Percentiles rank a stretch among this genome's conserved stretches.
These are phyloP conservation scores for Oidiodendron maius DNA, from an alignment of 495 filamentous ascomycete species.

Conservation along the genomic window DNA sequence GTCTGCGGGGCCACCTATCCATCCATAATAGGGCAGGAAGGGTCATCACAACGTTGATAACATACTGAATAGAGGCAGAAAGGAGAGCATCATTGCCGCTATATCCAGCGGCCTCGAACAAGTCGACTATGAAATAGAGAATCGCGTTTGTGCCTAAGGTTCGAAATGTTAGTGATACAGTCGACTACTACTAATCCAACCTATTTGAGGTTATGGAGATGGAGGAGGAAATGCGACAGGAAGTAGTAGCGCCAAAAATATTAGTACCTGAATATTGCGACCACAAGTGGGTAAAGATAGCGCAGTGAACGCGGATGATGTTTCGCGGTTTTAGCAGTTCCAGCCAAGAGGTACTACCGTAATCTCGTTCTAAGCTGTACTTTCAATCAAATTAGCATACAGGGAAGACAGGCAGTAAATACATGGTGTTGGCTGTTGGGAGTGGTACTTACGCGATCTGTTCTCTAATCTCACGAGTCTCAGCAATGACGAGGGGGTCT, in stretches of 20 bases:
- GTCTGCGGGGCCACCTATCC: conserved; percentile 46
- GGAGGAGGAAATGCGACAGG: too few relatives aligned
- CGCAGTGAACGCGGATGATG: conserved; percentile 60
- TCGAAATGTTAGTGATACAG: too few relatives aligned
- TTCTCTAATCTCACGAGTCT: conserved; percentile 63
- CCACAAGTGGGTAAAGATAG: conserved; percentile 74
- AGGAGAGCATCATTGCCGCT: conserved; percentile 54
- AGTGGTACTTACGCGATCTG: too few relatives aligned
- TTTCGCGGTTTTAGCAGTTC: conserved; percentile 57
- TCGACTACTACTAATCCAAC: too few relatives aligned
- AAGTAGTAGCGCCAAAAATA: too few relatives aligned
- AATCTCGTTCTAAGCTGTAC: conserved; percentile 53
- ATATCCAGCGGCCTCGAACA: too few relatives aligned
- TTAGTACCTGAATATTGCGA: conserved; percentile 72
- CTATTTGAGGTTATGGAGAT: too few relatives aligned
- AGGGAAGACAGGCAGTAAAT: too few relatives aligned
- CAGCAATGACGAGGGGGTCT: conserved; percentile 55
- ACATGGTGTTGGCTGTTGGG: too few relatives aligned
- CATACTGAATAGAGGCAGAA: conserved; percentile 70
- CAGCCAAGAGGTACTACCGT: conserved; percentile 47
- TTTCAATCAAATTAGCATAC: too few relatives aligned
- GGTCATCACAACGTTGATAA: conserved; percentile 67
- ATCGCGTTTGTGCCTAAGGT: too few relatives aligned
- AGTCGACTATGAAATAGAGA: too few relatives aligned
- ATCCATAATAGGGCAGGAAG: conserved; percentile 53